Evolutionary conservation across 306 rosid species (phyloP).

Genomic region (Castanea crenata): DNA sequence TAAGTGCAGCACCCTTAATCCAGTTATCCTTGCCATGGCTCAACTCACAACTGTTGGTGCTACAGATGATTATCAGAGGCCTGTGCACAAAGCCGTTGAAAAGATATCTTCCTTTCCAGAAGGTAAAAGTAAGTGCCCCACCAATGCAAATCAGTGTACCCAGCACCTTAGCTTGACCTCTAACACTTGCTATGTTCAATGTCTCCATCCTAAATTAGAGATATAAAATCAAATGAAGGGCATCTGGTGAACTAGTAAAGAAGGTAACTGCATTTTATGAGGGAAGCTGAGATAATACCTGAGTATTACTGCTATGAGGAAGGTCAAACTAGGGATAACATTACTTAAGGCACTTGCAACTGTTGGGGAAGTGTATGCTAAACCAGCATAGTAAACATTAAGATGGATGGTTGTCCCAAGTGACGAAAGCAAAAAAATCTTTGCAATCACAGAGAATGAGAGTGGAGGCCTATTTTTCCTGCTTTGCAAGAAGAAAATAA

Average conservation of each 20-base stretch:
- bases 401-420: conserved; percentile 38
- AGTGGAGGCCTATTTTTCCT: conserved; percentile 34
- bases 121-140: conserved; percentile 37
- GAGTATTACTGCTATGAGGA: conserved; percentile 26
- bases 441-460: conserved; percentile 10
- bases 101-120: conserved; percentile 36
- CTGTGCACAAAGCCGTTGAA: conserved; percentile 13
- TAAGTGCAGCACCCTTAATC: conserved; percentile 42
- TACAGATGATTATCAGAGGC: conserved; percentile 21
- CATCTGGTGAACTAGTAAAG: neutral
- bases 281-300: conserved; percentile 10
- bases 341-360: conserved; percentile 38
- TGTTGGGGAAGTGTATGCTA: conserved; percentile 29
- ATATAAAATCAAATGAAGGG: neutral
- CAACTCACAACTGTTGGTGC: neutral
- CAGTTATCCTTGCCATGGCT: conserved; percentile 21
- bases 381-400: conserved; percentile 33
- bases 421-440: conserved; percentile 30
- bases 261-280: neutral
- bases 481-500: neutral
- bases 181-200: conserved; percentile 26
- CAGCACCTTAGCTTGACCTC: conserved; percentile 37
- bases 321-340: conserved; percentile 34
- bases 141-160: conserved; percentile 36
- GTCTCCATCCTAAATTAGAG: conserved; percentile 34